These are phyloP conservation scores for Rusavskia elegans DNA, from an alignment of 495 filamentous ascomycete species.

Conservation along the genomic window DNA sequence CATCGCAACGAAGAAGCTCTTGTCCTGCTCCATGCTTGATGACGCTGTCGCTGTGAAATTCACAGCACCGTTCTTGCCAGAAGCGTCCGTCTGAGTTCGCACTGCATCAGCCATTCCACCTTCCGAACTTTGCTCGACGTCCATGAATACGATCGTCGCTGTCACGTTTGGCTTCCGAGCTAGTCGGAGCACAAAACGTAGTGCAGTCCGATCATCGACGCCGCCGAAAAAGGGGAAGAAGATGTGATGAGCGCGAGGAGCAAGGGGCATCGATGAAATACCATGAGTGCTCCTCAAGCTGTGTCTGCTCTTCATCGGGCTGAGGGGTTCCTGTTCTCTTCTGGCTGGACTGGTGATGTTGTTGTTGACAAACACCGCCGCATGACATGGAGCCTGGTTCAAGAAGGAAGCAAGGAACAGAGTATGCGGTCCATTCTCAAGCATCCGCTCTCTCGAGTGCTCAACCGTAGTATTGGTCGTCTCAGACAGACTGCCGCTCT, in stretches of 20 bases:
- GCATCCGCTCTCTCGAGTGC: constrained; percentile 15
- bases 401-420: constrained; percentile 53
- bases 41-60: constrained; percentile 8
- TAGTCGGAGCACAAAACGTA: constrained; percentile 68
- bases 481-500: constrained; percentile 60
- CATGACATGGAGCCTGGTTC: constrained; percentile 41
- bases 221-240: constrained; percentile 83
- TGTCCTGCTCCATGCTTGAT: constrained; percentile 26
- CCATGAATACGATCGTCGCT: constrained; percentile 46
- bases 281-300: constrained; percentile 15
- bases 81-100: constrained; percentile 11
- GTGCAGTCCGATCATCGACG: constrained; percentile 63
- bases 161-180: constrained; percentile 63
- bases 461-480: not conserved
- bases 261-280: constrained; percentile 26
- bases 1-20: constrained; percentile 44
- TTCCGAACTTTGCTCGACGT: not conserved
- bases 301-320: constrained; percentile 17
- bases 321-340: constrained; percentile 12
- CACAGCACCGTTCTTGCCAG: constrained; percentile 12
- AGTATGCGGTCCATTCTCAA: constrained; percentile 34
- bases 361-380: constrained; percentile 72
- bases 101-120: not conserved
- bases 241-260: constrained; percentile 64
- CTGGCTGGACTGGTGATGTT: constrained; percentile 41